Percentiles rank a stretch among this genome's conserved stretches.
These are phyloP conservation scores for Trichosanthes cucumerina DNA, from an alignment of 306 rosid genomes.

Conservation along the genomic window DNA sequence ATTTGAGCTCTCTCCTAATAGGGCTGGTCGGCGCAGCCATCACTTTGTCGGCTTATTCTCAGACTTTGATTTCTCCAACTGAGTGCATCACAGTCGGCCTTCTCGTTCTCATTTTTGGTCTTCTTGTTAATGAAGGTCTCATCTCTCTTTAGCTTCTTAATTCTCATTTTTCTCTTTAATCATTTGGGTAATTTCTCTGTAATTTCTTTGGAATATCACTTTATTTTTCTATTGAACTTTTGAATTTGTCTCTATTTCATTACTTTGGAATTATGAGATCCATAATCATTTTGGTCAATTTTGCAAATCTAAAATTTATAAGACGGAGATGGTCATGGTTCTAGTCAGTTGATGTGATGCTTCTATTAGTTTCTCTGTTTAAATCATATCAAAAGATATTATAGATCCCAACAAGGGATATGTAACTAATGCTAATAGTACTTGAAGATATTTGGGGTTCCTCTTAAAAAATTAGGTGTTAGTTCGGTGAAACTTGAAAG, in stretches of 20 bases:
- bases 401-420: neutral
- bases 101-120: constrained; percentile 53
- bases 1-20: constrained; percentile 36
- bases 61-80: constrained; percentile 38
- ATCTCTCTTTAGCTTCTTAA: constrained; percentile 27
- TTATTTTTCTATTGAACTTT: too few species aligned
- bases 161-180: too few species aligned
- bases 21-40: constrained; percentile 63
- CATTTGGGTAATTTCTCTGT: neutral
- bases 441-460: neutral
- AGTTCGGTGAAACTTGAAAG: too few species aligned
- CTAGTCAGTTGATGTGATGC: neutral
- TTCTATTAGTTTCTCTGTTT: neutral
- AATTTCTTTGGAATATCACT: too few species aligned
- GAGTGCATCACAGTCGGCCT: constrained; percentile 60
- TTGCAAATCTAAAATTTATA: neutral
- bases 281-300: neutral
- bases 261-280: too few species aligned
- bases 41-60: constrained; percentile 61
- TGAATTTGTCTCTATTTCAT: too few species aligned
- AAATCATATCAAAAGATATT: neutral
- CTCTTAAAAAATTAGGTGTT: too few species aligned
- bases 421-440: neutral
- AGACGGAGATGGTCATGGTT: too few species aligned
- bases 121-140: constrained; percentile 70